Percentiles rank a stretch among this genome's conserved stretches.
phyloP scores from a whole-genome alignment of 1,284 basidiomycete species.

The Wallemia hederae region DNA sequence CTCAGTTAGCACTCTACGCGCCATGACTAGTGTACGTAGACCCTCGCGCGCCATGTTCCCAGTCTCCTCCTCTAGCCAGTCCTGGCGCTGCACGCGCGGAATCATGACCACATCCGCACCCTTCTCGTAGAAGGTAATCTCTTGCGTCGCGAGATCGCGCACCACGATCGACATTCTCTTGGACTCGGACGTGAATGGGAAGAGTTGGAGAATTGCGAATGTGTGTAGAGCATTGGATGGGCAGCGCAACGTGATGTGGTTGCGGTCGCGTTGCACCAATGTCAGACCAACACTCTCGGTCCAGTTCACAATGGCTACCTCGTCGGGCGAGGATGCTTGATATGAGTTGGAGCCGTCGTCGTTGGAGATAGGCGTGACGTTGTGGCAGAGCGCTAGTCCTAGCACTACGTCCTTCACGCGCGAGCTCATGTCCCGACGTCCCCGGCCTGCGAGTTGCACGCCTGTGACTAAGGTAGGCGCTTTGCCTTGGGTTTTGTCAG shows the following conservation, averaged over 20 bases:
- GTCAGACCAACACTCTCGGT: slow-evolving; percentile 79
- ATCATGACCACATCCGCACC: slow-evolving; percentile 96
- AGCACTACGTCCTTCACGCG: slow-evolving; percentile 80
- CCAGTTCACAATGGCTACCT: slow-evolving; percentile 97
- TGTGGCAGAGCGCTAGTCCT: slow-evolving; percentile 82
- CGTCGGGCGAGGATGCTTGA: slow-evolving; percentile 93
- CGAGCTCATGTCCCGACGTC: slow-evolving; percentile 76
- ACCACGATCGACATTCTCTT: slow-evolving; percentile 98
- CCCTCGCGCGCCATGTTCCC: slow-evolving; percentile 98
- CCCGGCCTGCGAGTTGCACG: slow-evolving; percentile 44
- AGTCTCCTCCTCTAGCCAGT: slow-evolving; percentile 96
- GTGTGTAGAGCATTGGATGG: slow-evolving; percentile 30
- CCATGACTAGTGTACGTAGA: slow-evolving; percentile 74
- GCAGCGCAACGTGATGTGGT: slow-evolving; percentile 45
- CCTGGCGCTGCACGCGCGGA: slow-evolving; percentile 74
- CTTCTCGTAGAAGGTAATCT: slow-evolving; percentile 76
- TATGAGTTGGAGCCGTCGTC: slow-evolving; percentile 83
- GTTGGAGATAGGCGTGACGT: slow-evolving; percentile 81
- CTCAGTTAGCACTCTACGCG: slow-evolving; percentile 39
- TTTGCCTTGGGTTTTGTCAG: slow-evolving; percentile 1
- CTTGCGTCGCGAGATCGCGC: slow-evolving; percentile 39
- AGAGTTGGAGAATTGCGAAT: slow-evolving; percentile 74
- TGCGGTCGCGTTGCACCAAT: slow-evolving; percentile 62
- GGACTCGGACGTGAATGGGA: slow-evolving; percentile 77
- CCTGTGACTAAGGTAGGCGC: slow-evolving; percentile 23